Evolutionary conservation across 148 eudicot species (phyloP).

Genomic region (Camellia lanceoleosa): DNA sequence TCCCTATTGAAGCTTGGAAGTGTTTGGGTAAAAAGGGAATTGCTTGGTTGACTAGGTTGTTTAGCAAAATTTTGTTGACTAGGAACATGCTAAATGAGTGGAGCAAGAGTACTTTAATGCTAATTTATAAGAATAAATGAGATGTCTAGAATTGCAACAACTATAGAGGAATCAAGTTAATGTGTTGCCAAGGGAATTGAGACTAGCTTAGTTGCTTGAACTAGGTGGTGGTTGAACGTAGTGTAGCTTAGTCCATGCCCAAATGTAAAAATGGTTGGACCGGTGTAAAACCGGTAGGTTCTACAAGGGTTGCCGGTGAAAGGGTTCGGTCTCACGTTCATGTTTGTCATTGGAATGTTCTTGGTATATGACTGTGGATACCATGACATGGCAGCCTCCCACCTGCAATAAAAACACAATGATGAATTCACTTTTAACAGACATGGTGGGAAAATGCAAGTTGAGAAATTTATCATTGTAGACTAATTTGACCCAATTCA

Average conservation of each 20-base stretch:
- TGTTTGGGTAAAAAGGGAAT: too few species aligned
- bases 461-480: too few species aligned
- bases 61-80: too few species aligned
- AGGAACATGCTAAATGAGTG: too few species aligned
- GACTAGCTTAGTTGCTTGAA: constrained; percentile 53
- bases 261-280: constrained; percentile 48
- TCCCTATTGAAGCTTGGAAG: too few species aligned
- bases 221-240: constrained; percentile 43
- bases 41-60: too few species aligned
- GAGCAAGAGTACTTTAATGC: too few species aligned
- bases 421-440: too few species aligned
- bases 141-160: too few species aligned
- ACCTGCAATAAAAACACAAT: constrained; percentile 29
- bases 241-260: constrained; percentile 69
- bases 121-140: too few species aligned
- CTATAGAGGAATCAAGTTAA: too few species aligned
- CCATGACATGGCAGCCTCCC: constrained; percentile 70
- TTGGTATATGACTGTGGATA: constrained; percentile 57
- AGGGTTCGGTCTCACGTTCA: constrained; percentile 73
- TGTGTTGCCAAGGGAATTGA: constrained; percentile 41
- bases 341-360: constrained; percentile 64
- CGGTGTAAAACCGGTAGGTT: constrained; percentile 65
- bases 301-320: constrained; percentile 61
- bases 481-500: too few species aligned
- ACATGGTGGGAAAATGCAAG: not conserved